Percentiles rank a stretch among this genome's conserved stretches.
Evolutionary conservation across 768 basidiomycete species (phyloP).

Genomic region (Leccinum pellstonianum): DNA sequence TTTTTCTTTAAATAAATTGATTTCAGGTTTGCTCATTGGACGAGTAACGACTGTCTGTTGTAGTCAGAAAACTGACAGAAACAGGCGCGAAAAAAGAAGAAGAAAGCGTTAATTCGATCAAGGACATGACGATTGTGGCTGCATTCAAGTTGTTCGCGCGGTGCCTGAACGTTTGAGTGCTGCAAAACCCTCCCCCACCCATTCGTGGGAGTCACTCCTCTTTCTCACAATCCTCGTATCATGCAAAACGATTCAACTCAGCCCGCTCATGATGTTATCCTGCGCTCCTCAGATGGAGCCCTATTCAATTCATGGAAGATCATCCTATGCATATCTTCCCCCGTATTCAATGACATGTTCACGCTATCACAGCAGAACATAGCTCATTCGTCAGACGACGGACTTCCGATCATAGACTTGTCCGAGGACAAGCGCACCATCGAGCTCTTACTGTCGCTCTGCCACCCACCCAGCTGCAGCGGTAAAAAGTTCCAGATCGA

Average conservation of each 20-base stretch:
- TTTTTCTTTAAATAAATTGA: no score
- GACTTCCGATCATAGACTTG: slow-evolving; percentile 9
- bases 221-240: not conserved
- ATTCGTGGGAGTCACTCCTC: not conserved
- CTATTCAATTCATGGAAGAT: slow-evolving; percentile 11
- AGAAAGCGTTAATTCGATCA: no score
- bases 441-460: slow-evolving; percentile 8
- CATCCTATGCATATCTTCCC: slow-evolving; percentile 9
- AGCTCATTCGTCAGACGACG: not conserved
- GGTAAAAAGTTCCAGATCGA: not conserved
- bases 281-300: slow-evolving; percentile 14
- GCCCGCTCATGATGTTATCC: slow-evolving; percentile 11
- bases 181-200: no score
- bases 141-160: no score
- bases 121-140: no score
- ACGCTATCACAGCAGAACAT: slow-evolving; percentile 7
- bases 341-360: slow-evolving; percentile 18
- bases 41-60: no score
- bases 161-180: no score
- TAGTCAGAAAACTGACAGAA: no score
- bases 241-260: slow-evolving; percentile 9
- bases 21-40: no score
- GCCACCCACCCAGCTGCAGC: slow-evolving; percentile 4
- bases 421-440: slow-evolving; percentile 13
- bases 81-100: no score